These are phyloP conservation scores for Rutidosis leptorrhynchoides DNA, from an alignment of 129 eudicot species.

Conservation along the genomic window DNA sequence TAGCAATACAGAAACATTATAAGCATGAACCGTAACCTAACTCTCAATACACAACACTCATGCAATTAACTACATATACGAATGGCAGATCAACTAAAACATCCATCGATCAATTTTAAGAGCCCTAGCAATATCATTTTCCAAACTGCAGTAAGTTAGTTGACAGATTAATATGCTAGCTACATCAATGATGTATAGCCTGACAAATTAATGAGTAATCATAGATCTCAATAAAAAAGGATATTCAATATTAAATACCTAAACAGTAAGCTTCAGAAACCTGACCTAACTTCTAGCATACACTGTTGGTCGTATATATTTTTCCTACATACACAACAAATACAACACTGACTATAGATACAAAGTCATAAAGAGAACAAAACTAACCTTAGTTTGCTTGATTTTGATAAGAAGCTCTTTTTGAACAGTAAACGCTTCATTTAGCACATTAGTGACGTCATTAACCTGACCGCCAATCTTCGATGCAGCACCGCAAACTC, in stretches of 20 bases:
- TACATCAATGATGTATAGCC: no score
- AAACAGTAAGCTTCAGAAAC: neutral
- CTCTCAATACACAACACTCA: slow-evolving; percentile 2
- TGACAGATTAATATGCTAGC: no score
- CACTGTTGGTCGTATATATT: no score
- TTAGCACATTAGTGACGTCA: slow-evolving; percentile 54
- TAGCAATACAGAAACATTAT: neutral
- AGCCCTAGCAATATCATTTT: neutral
- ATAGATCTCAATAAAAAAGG: no score
- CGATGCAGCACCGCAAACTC: slow-evolving; percentile 57
- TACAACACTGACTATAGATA: neutral
- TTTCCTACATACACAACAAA: neutral
- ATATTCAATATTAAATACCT: no score
- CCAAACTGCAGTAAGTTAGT: no score
- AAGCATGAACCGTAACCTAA: slow-evolving; percentile 1
- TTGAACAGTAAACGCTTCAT: slow-evolving; percentile 63
- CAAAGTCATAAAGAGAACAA: neutral
- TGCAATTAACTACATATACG: neutral
- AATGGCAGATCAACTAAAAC: neutral
- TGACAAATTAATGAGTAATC: no score
- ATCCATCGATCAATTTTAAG: neutral
- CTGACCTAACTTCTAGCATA: neutral
- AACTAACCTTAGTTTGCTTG: slow-evolving; percentile 68
- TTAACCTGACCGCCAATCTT: slow-evolving; percentile 90
- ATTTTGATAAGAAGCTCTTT: slow-evolving; percentile 68